Base-by-base conservation (phyloP, 495 filamentous ascomycete species). In the Penicillium dipodomyicola region DNA sequence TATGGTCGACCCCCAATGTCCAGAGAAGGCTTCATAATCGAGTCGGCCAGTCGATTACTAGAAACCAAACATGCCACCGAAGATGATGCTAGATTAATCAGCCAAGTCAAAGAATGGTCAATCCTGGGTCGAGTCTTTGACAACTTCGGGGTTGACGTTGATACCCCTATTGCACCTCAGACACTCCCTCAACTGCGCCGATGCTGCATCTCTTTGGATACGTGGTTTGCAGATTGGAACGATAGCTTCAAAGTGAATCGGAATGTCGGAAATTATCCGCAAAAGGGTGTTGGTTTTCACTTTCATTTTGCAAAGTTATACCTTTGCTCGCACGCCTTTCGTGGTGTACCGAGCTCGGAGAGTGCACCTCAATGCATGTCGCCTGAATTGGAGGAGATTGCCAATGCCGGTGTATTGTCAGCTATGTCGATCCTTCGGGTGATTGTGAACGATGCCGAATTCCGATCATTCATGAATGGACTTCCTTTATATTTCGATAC, bases 1-100 rank as follows among this genome's bases (percentile, higher is more conserved):
- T 71, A 72, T 20, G 71, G 71, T 44, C 54, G 68, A 33, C 71
- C 71, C 19, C 68, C 71, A 25, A 74, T 75, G 68, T 64, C 69
- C 20, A 61, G 70, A 22, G 71, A 72, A 51, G 55, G 59, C 0
- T 59, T 60, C 20, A 62, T 65, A 7, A 62, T 74, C 14, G 59
- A 67, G 8, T 57, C 57, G 3, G 59, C 64, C 8, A 54, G 57
- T 27, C 44, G 25, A 10, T 57, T 75, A 12, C 59, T 75, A 12
- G 61, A 67, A 19, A 65, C 49, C 1, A 51, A 67, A 23, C 57
- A 67, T 54, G 67, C 71, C 1, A 72, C 67, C 3, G 69, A 70
- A 27, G 67, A 72, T 35, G 71, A 73, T 53, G 65, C 65, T 8
- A 57, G 69, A 35, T 45, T 76, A 4, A 59, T 76, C 14, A 74